Conservation (phyloP, 1,284 basidiomycete genomes). For the Neotropicomus parvogracilis region DNA sequence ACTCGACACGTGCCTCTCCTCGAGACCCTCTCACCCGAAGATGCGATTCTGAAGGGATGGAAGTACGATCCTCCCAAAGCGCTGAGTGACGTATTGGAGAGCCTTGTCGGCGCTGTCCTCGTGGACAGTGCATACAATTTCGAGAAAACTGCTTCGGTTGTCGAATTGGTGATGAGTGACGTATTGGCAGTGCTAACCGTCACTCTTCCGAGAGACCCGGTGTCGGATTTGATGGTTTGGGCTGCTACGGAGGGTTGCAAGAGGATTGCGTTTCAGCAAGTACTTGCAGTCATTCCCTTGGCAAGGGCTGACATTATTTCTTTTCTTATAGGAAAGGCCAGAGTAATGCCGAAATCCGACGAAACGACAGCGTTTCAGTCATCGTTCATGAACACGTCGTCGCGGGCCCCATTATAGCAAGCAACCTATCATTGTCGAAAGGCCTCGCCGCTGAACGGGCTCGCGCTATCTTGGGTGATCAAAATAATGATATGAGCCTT, state of each 20-base stretch:
- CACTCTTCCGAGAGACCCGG: conserved; percentile 59
- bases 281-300: conserved; percentile 7
- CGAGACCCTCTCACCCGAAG: conserved; percentile 48
- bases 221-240: conserved; percentile 65
- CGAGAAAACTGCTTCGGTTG: conserved; percentile 55
- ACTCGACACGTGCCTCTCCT: conserved; percentile 57
- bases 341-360: conserved; percentile 41
- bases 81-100: conserved; percentile 75
- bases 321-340: conserved; percentile 42
- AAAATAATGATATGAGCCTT: conserved; percentile 42
- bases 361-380: conserved; percentile 51
- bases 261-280: conserved; percentile 45
- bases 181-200: conserved; percentile 56
- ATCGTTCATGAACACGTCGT: conserved; percentile 56
- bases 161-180: conserved; percentile 59
- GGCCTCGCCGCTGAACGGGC: conserved; percentile 64
- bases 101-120: conserved; percentile 78
- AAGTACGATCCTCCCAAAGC: conserved; percentile 81
- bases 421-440: conserved; percentile 56
- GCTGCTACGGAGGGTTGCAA: conserved; percentile 53
- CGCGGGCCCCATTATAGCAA: conserved; percentile 55
- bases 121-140: conserved; percentile 77
- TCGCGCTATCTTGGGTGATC: conserved; percentile 47
- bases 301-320: conserved; percentile 13
- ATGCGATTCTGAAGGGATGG: conserved; percentile 70